A percentile compares a stretch with the other conserved stretches of the same genome.
These are phyloP conservation scores for Vaccinium vitisidaea DNA, from an alignment of 148 eudicot species.

Conservation along the genomic window DNA sequence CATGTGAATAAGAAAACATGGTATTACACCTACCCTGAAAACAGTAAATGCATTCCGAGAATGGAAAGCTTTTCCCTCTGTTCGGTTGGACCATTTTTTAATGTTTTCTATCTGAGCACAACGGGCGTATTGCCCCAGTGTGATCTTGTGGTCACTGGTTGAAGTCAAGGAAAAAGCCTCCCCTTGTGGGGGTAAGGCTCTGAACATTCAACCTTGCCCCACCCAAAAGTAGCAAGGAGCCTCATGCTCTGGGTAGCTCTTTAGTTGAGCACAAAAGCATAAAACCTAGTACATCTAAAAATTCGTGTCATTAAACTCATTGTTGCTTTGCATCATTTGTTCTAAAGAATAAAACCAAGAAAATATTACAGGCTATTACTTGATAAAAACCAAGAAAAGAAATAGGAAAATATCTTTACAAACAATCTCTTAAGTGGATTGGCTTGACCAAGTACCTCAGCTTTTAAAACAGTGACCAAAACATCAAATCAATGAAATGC, in stretches of 20 bases:
- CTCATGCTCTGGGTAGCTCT: neutral
- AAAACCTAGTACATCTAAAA: neutral
- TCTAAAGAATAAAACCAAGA: neutral
- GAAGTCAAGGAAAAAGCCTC: neutral
- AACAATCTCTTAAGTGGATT: neutral
- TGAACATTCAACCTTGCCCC: neutral
- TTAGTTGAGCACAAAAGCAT: neutral
- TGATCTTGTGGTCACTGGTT: neutral
- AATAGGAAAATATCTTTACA: neutral
- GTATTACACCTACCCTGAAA: neutral
- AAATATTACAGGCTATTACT: neutral
- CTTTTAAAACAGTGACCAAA: neutral
- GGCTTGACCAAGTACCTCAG: neutral
- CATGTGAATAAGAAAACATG: neutral
- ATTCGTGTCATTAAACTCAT: neutral
- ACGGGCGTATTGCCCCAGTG: neutral
- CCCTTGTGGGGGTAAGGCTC: neutral
- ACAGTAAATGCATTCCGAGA: neutral
- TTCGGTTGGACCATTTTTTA: neutral
- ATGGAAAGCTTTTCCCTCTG: neutral
- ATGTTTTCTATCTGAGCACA: neutral
- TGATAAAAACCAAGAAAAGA: neutral
- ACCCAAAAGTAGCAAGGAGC: neutral
- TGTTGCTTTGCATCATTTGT: neutral
- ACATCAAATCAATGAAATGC: neutral